These are phyloP conservation scores for Taiozyma onychis DNA, from an alignment of 1,139 yeast species.

Conservation along the genomic window DNA sequence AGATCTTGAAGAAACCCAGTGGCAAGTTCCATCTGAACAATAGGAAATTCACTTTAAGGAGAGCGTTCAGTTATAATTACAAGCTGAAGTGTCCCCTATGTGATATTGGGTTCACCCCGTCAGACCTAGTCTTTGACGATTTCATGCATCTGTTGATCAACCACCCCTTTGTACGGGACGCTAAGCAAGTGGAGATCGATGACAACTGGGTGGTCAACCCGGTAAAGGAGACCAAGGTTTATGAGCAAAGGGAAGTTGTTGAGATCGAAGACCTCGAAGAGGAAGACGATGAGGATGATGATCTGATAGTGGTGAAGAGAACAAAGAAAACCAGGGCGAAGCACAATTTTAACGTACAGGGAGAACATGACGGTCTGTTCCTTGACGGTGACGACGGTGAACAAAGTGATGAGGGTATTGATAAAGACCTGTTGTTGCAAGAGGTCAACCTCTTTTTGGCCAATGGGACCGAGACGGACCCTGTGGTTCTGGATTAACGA, in stretches of 20 bases:
- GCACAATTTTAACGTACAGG: no score
- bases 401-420: not conserved
- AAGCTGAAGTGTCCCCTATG: conserved; percentile 19
- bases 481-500: conserved; percentile 17
- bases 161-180: conserved; percentile 2
- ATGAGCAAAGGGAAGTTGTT: conserved; percentile 1
- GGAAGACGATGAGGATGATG: conserved; percentile 1
- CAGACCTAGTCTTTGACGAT: conserved; percentile 20
- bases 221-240: conserved; percentile 6
- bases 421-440: not conserved
- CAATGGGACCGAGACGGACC: conserved; percentile 18
- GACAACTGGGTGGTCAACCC: conserved; percentile 11
- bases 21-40: not conserved
- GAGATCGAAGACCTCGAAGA: conserved; percentile 2
- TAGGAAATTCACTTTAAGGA: not conserved
- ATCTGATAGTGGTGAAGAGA: not conserved
- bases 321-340: not conserved
- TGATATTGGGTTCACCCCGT: conserved; percentile 7
- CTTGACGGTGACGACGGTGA: not conserved
- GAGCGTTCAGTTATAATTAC: not conserved
- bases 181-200: conserved; percentile 12
- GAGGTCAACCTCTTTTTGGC: not conserved
- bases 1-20: not conserved
- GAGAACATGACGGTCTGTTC: not conserved
- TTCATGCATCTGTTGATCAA: conserved; percentile 16